phyloP scores from a whole-genome alignment of 2,329 filamentous ascomycete genomes.

The Amesomyces nigricolor region DNA sequence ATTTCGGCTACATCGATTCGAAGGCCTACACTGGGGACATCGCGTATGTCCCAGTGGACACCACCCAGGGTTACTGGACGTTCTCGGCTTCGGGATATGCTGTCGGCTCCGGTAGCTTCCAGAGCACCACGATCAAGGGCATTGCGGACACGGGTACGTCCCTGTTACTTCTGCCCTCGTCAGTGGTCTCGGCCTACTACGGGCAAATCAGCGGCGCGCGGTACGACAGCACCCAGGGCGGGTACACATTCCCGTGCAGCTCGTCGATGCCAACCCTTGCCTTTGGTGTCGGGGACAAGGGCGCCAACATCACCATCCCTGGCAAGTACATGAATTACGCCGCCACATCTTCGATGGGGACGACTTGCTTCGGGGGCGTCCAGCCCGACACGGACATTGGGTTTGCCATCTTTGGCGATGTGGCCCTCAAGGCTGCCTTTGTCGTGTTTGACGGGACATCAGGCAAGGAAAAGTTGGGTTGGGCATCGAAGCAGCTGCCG shows the following conservation, averaged over 20 bases:
- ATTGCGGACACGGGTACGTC: constrained; percentile 58
- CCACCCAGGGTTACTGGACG: constrained; percentile 56
- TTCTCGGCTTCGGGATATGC: constrained; percentile 41
- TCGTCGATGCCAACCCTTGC: constrained; percentile 43
- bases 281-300: constrained; percentile 39
- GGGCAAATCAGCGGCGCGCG: constrained; percentile 39
- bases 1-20: constrained; percentile 47
- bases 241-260: constrained; percentile 49
- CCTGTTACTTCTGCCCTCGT: constrained; percentile 45
- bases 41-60: constrained; percentile 51
- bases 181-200: constrained; percentile 49
- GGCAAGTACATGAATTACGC: constrained; percentile 47
- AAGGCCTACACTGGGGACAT: constrained; percentile 52
- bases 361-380: constrained; percentile 59
- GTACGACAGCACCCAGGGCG: constrained; percentile 36
- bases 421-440: constrained; percentile 26
- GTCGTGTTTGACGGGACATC: constrained; percentile 22
- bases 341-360: constrained; percentile 32
- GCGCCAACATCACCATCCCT: constrained; percentile 43
- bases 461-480: constrained; percentile 17
- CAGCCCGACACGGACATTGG: constrained; percentile 37
- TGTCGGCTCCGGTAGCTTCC: constrained; percentile 32
- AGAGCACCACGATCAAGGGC: constrained; percentile 30
- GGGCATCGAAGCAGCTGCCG: constrained; percentile 16
- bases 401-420: constrained; percentile 24